Evolutionary conservation across 305 asterid genomes (phyloP).

Genomic region (Lippia alba): DNA sequence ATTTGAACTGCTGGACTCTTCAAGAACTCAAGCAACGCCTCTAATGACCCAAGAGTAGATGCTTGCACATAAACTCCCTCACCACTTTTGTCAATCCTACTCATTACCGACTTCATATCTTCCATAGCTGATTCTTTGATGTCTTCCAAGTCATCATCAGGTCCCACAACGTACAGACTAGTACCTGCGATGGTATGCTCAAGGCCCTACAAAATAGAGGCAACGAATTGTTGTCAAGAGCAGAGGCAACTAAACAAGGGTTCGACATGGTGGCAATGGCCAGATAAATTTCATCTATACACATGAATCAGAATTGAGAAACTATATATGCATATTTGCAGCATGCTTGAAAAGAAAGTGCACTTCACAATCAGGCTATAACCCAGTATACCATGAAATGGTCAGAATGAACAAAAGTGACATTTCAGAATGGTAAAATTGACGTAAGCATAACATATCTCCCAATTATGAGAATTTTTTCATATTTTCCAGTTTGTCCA

Average conservation of each 20-base stretch:
- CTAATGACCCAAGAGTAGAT: constrained; percentile 96
- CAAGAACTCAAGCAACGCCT: constrained; percentile 94
- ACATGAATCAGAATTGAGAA: background rate
- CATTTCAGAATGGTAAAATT: background rate
- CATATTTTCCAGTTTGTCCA: background rate
- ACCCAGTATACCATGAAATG: background rate
- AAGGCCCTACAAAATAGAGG: constrained; percentile 62
- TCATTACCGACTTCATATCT: constrained; percentile 94
- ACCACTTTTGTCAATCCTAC: constrained; percentile 89
- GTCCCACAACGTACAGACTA: constrained; percentile 88
- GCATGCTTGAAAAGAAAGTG: background rate
- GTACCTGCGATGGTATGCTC: constrained; percentile 99
- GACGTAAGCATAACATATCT: background rate
- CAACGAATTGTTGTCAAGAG: constrained; percentile 28
- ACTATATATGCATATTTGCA: background rate
- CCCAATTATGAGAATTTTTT: background rate
- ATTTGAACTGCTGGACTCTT: constrained; percentile 86
- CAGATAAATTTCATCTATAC: background rate
- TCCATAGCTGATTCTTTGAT: constrained; percentile 91
- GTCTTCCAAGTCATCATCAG: constrained; percentile 81
- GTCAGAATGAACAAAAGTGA: background rate
- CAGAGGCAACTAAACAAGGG: constrained; percentile 22
- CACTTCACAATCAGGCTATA: background rate
- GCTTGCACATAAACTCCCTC: constrained; percentile 99
- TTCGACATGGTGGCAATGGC: constrained; percentile 3